Evolutionary conservation across 2,329 filamentous ascomycete genomes (phyloP), one percentile per base, ranked within the genome.

Genomic region (Aspergillus hiratsukae): DNA sequence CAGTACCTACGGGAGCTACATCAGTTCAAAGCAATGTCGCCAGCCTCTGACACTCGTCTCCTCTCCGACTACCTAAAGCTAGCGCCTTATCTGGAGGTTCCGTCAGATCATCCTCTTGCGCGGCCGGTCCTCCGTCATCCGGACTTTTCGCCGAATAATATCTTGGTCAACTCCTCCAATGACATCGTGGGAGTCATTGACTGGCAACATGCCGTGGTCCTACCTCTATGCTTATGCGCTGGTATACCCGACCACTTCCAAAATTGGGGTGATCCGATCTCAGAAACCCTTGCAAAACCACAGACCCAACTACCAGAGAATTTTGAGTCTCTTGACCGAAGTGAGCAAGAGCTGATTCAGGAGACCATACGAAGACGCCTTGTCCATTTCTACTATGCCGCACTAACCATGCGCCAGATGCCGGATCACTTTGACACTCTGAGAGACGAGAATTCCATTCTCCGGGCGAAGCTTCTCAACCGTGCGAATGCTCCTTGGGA

Each of bases 191-290:
- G 67, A 1, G 59, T 71, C 7, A 69, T 72, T 51, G 68, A 71
- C 58, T 71, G 68, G 69, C 64, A 72, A 51, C 56, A 72, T 58
- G 48, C 64, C 64, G 61, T 62, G 2, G 59, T 71, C 31, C 58
- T 72, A 35, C 69, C 69, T 7, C 59, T 69, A 23, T 67, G 63
- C 31, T 51, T 70, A 6, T 66, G 61, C 23, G 63, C 64, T 46
- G 67, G 68, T 37, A 69, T 72, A 10, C 69, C 68, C 2, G 59
- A 68, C 28, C 60, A 70, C 59, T 71, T 72, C 56, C 69, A 72
- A 58, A 73, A 73, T 43, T 71, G 66, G 61, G 70, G 69, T 11
- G 69, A 73, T 53, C 60, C 55, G 10, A 3, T 65, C 4, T 69
- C 68, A 1, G 67, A 69, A 51, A 60, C 48, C 7, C 52, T 69